Base-by-base conservation (phyloP, 176 grass and related monocot genomes). In the Bolboschoenus planiculmis region DNA sequence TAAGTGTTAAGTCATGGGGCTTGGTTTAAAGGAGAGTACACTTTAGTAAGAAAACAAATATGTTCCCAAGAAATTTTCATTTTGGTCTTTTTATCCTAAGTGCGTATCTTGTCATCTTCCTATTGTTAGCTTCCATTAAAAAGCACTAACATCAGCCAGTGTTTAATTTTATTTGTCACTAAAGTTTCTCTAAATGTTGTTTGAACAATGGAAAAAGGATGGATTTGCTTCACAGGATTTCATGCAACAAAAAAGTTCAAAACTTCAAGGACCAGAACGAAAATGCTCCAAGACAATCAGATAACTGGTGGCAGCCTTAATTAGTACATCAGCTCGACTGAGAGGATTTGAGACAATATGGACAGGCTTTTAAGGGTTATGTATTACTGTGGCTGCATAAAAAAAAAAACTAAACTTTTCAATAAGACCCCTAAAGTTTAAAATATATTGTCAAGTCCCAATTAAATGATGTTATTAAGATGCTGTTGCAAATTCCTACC, bases 101-200 rank as follows among this genome's bases (percentile, higher is more conserved):
- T 77, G 44, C 13, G 8, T 76, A 4, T 50, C 72, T 77, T 77
- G 72, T 77, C 72, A 77, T 48, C 43, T 51, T 77, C 72, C 43
- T 33, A 51, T 33, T 73, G 68, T 46, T 73, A 73, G 39, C 40
- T 46, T 73, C 68, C 39, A 14, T 44, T 73, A 27, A 46, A 73
- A 65, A 16, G n/a, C 13, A 73, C 7, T 70, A 9, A 46, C 40
- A 47, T 73, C 40, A 24, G 20, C 3, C 36, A n/a, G 47, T 46
- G 40, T 37, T 73, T 72, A 35, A 70, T 70, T 42, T 23, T 3
- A 39, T 30, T 77, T 31, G 27, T 33, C n/a, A 20, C 43, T 50
- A 3, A 48, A 76, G 6, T 27, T 53, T 5, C 27, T 14, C 21
- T 33, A 1, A 50, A 50, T 53, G 13, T 20, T 26, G 10, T 14